Percentiles rank a stretch among this genome's conserved stretches.
Evolutionary conservation across 331 rosid genomes (phyloP).

Genomic region (Arachis monticola): DNA sequence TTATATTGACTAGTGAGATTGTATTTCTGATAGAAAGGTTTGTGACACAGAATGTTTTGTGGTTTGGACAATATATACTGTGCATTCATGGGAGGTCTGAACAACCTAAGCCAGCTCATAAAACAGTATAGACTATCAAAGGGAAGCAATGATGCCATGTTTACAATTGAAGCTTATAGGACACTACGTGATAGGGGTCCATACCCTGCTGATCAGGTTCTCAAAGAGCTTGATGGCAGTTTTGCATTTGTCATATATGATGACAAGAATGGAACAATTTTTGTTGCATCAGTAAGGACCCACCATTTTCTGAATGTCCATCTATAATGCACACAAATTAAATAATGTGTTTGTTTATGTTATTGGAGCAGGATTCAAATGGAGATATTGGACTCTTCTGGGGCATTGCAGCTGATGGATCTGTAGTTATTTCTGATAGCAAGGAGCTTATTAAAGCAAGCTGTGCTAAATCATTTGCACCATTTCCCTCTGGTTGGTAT

Average conservation of each 20-base stretch:
- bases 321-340: slow-evolving; percentile 2
- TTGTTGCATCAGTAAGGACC: slow-evolving; percentile 71
- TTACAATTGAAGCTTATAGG: slow-evolving; percentile 76
- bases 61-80: slow-evolving; percentile 77
- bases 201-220: slow-evolving; percentile 95
- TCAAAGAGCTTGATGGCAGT: slow-evolving; percentile 82
- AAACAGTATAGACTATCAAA: slow-evolving; percentile 82
- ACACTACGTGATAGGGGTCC: slow-evolving; percentile 92
- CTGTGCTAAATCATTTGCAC: slow-evolving; percentile 94
- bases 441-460: slow-evolving; percentile 69
- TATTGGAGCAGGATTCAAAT: slow-evolving; percentile 64
- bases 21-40: slow-evolving; percentile 9
- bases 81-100: slow-evolving; percentile 66
- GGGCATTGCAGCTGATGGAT: slow-evolving; percentile 89
- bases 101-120: slow-evolving; percentile 70
- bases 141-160: slow-evolving; percentile 74
- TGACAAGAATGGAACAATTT: slow-evolving; percentile 61
- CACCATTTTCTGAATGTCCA: neutral
- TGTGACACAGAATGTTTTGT: slow-evolving; percentile 72
- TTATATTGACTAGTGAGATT: neutral
- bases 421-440: slow-evolving; percentile 73
- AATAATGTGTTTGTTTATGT: neutral
- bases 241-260: slow-evolving; percentile 85
- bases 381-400: slow-evolving; percentile 69
- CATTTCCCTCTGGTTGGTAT: slow-evolving; percentile 77